A percentile compares a stretch with the other conserved stretches of the same genome.
Conservation (phyloP, 2,329 filamentous ascomycete genomes). For the Penicillium frequentans region DNA sequence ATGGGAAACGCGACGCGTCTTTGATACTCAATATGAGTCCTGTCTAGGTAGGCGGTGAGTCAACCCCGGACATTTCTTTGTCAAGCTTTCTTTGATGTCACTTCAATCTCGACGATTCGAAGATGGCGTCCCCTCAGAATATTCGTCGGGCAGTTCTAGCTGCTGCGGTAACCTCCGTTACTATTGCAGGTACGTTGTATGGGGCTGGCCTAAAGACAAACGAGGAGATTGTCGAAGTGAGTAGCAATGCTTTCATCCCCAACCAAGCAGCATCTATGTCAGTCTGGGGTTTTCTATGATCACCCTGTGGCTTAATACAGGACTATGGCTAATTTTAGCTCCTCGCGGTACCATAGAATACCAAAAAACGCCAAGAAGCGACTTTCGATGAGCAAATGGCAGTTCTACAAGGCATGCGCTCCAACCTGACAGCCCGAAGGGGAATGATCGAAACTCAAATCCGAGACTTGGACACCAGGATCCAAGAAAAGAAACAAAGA, state of each 20-base stretch:
- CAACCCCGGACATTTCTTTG: constrained; percentile 8
- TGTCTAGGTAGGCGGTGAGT: constrained; percentile 26
- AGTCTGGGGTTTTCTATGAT: background rate
- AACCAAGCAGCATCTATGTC: background rate
- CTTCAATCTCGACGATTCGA: constrained; percentile 3
- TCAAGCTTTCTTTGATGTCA: constrained; percentile 4
- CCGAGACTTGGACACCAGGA: constrained; percentile 47
- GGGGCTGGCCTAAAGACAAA: constrained; percentile 60
- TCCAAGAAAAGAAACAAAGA: constrained; percentile 41
- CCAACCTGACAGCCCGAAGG: constrained; percentile 53
- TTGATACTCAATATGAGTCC: constrained; percentile 22
- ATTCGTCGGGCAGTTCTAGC: constrained; percentile 56
- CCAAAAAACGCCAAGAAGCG: constrained; percentile 50
- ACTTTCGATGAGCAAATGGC: constrained; percentile 56
- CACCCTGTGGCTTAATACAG: background rate
- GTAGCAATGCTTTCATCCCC: background rate
- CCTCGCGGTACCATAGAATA: constrained; percentile 34
- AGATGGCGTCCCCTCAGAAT: constrained; percentile 34
- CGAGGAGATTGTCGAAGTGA: constrained; percentile 53
- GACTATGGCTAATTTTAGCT: background rate
- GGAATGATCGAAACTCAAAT: constrained; percentile 59
- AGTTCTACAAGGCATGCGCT: constrained; percentile 52
- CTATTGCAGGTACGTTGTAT: constrained; percentile 58
- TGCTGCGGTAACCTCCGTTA: constrained; percentile 56
- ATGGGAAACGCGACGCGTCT: constrained; percentile 29